Percentiles rank a stretch among this genome's conserved stretches.
Evolutionary conservation across 2,329 filamentous ascomycete genomes (phyloP).

Genomic region (Talaromyces amestolkiae): DNA sequence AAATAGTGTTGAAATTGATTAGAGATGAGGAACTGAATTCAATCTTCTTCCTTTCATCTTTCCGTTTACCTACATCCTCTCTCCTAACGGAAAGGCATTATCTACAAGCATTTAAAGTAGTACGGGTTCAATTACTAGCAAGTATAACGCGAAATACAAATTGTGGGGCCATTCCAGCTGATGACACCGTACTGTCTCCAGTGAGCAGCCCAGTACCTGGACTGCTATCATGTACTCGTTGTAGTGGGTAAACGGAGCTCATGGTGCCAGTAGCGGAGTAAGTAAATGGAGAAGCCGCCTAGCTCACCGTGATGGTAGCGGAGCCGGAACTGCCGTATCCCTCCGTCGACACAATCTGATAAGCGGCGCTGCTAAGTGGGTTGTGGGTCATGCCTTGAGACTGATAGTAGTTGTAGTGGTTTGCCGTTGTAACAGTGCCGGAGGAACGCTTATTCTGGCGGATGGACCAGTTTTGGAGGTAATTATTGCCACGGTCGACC

Average conservation of each 20-base stretch:
- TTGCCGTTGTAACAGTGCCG: conserved; percentile 1
- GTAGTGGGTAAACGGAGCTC: neutral
- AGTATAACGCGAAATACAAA: neutral
- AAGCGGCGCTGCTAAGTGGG: neutral
- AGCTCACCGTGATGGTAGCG: neutral
- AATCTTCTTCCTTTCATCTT: neutral
- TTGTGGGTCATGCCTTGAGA: neutral
- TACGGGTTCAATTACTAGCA: neutral
- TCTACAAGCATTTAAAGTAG: neutral
- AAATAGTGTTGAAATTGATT: neutral
- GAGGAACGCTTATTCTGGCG: neutral
- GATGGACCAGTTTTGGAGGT: conserved; percentile 3
- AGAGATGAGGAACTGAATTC: neutral
- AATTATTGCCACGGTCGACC: neutral
- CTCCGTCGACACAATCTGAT: conserved; percentile 7
- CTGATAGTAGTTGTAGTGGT: conserved; percentile 8
- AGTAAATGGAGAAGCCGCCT: neutral
- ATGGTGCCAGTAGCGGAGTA: neutral
- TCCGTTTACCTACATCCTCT: neutral
- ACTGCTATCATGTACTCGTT: neutral
- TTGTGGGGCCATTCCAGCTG: neutral
- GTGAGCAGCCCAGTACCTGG: neutral
- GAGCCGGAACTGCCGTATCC: conserved; percentile 3
- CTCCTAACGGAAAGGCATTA: neutral
- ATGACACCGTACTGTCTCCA: neutral